Evolutionary conservation across 2,329 filamentous ascomycete species (phyloP).

Genomic region (Mollisia scopiformis): DNA sequence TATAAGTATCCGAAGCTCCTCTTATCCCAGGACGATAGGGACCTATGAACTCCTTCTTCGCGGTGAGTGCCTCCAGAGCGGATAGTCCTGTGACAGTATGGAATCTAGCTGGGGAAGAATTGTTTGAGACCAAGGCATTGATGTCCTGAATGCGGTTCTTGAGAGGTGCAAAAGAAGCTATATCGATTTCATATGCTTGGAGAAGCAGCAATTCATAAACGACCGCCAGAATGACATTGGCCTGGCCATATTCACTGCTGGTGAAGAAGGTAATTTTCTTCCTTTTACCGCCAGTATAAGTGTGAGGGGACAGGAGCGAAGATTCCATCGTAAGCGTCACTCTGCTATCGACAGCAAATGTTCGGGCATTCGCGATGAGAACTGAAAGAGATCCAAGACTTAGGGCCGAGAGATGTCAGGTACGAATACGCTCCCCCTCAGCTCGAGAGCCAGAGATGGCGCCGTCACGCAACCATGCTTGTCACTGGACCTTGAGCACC

Average conservation of each 20-base stretch:
- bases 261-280: conserved; percentile 43
- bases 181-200: conserved; percentile 44
- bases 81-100: conserved; percentile 40
- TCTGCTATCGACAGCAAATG: background rate
- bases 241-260: conserved; percentile 49
- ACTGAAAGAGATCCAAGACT: too few species aligned
- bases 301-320: background rate
- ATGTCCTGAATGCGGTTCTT: conserved; percentile 35
- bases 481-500: too few species aligned
- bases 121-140: conserved; percentile 19
- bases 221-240: conserved; percentile 49
- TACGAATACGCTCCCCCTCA: too few species aligned
- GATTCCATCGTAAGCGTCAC: background rate
- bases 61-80: conserved; percentile 37
- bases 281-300: background rate
- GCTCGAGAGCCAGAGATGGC: too few species aligned
- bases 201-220: conserved; percentile 43
- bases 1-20: conserved; percentile 38
- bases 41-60: conserved; percentile 24
- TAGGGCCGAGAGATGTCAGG: too few species aligned
- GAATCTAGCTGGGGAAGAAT: conserved; percentile 31
- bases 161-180: conserved; percentile 46
- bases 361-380: too few species aligned
- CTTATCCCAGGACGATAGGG: conserved; percentile 37
- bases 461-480: background rate